Percentiles rank a stretch among this genome's conserved stretches.
These are phyloP conservation scores for Carnegiea gigantea DNA, from an alignment of 179 eudicot genomes.

Conservation along the genomic window DNA sequence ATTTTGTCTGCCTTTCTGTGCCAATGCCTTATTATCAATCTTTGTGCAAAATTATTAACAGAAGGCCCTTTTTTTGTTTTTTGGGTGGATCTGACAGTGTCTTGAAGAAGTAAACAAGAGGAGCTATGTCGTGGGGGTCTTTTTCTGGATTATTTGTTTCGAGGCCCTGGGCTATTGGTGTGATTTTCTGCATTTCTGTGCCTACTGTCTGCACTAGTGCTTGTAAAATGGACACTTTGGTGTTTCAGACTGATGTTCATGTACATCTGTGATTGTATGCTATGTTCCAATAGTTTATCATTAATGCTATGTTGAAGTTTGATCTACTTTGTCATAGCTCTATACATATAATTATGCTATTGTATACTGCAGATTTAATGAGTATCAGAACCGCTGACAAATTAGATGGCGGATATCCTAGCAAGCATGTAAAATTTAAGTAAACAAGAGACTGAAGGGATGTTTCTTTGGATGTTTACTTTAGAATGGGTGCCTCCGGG, in stretches of 20 bases:
- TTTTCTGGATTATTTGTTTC: conserved; percentile 7
- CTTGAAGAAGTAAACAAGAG: conserved; percentile 44
- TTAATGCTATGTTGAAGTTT: neutral
- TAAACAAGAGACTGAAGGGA: no score
- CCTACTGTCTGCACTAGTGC: conserved; percentile 11
- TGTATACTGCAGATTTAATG: neutral
- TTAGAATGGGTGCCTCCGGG: no score
- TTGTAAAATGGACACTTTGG: conserved; percentile 13
- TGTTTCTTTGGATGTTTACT: no score
- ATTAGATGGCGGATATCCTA: neutral
- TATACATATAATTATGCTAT: neutral
- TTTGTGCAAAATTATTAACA: neutral
- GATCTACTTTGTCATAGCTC: neutral
- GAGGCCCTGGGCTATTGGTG: conserved; percentile 18
- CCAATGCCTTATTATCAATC: neutral
- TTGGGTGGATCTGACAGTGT: conserved; percentile 37
- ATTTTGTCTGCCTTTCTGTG: neutral
- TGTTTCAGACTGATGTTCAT: conserved; percentile 11
- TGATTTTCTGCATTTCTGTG: conserved; percentile 22
- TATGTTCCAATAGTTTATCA: neutral
- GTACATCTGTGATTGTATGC: conserved; percentile 25
- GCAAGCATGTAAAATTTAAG: neutral
- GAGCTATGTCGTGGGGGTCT: neutral
- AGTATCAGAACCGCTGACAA: neutral
- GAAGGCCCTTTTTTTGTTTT: neutral